Base-by-base conservation (phyloP, 2,329 filamentous ascomycete genomes). In the Diaporthe sp. region DNA sequence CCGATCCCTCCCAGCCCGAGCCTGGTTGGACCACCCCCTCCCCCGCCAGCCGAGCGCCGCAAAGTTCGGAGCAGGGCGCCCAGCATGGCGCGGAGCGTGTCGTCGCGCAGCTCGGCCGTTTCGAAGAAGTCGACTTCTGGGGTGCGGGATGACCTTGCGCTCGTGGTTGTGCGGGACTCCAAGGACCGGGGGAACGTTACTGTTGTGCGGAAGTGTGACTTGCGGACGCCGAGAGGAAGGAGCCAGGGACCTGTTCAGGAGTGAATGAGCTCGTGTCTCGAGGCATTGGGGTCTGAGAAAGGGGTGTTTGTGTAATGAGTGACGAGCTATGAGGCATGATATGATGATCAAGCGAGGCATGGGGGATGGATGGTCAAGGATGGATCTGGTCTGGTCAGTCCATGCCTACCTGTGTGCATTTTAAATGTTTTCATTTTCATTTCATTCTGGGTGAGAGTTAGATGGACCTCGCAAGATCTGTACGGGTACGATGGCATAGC, bases 151-250 rank as follows among this genome's bases (percentile, higher is more conserved):
- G 75, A 76, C 40, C 68, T 76, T 8, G 74, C 72, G 40, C 75
- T 76, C 4, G 75, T 76, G 47, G 55, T 76, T 33, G 75, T 76
- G 13, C 71, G 75, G 6, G 75, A 75, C 12, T 50, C 75, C 15
- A 70, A 66, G 47, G 75, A 76, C 15, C 28, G 74, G 25, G 70
- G 66, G 17, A 75, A 60, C 12, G 47, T 75, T 42, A 72, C 75
- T 28, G 74, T 76, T 13, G 35, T 76, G 35, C 54, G 75, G 8
- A 75, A 74, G 71, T 75, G 71, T 57, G 75, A 76, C 15, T 9
- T 76, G 61, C 25, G 70, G 9, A 35, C 64, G 22, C 70, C 73
- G 52, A 17, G 75, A 47, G 72, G 73, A 25, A 50, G 60, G 60
- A 75, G 73, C 13, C 75, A 75, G 66, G 64, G 64, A 4, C 75